Evolutionary conservation across 2,329 filamentous ascomycete species (phyloP).

Genomic region (Alternaria gansuensis): DNA sequence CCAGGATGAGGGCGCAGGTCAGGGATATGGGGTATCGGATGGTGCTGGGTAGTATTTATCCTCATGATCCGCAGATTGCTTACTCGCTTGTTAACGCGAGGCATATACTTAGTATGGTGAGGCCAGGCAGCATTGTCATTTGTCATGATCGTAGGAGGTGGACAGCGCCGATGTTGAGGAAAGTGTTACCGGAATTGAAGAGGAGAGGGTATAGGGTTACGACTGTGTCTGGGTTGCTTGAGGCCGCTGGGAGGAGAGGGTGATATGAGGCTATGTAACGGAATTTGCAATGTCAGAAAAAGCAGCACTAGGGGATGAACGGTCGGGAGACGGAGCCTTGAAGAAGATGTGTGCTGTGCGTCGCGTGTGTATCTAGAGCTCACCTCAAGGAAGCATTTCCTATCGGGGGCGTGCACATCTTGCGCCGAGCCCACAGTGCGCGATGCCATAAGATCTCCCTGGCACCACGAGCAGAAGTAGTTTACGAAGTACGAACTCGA

Average conservation of each 20-base stretch:
- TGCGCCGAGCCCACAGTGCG: background rate
- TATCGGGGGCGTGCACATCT: background rate
- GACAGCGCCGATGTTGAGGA: conserved; percentile 80
- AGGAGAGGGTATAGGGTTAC: conserved; percentile 75
- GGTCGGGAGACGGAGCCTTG: too few relatives aligned
- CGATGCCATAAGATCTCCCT: background rate
- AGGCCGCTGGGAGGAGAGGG: conserved; percentile 11
- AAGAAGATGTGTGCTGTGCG: background rate
- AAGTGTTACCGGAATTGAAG: conserved; percentile 75
- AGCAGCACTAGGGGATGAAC: background rate
- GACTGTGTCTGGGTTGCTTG: conserved; percentile 60
- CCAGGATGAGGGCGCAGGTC: conserved; percentile 70
- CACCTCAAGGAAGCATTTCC: background rate
- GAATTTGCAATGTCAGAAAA: background rate
- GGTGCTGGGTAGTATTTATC: conserved; percentile 85
- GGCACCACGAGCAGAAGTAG: background rate
- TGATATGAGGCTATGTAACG: background rate
- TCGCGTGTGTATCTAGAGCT: background rate
- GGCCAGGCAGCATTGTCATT: conserved; percentile 80
- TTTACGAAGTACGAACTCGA: background rate
- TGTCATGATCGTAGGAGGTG: conserved; percentile 86
- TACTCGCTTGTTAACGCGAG: conserved; percentile 74
- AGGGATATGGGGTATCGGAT: conserved; percentile 71
- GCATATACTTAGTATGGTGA: conserved; percentile 82
- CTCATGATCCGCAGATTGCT: conserved; percentile 86